Conservation (phyloP, 768 basidiomycete species). For the Aureoboletus auriporus region DNA sequence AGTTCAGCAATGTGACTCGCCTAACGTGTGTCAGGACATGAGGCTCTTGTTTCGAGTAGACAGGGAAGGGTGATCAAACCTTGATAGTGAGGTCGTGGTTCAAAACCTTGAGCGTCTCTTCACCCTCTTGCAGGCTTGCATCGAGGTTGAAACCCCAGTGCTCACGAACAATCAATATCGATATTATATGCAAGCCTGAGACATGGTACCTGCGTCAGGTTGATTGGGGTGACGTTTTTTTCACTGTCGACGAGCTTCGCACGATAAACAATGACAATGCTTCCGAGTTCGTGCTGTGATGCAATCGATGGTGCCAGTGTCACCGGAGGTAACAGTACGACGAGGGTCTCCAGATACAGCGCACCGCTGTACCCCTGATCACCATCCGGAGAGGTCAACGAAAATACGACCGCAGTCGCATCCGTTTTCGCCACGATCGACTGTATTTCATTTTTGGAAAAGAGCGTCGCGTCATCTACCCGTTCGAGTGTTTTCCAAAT, state of each 20-base stretch:
- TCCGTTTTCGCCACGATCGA: conserved; percentile 35
- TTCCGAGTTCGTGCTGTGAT: conserved; percentile 53
- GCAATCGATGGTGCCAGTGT: conserved; percentile 22
- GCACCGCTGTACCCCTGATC: conserved; percentile 71
- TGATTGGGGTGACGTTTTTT: conserved; percentile 63
- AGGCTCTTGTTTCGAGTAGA: background rate
- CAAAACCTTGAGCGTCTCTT: conserved; percentile 46
- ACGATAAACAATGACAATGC: conserved; percentile 63
- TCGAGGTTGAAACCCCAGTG: conserved; percentile 85
- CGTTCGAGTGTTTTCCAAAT: conserved; percentile 46
- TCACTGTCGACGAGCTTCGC: conserved; percentile 51
- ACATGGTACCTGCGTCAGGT: conserved; percentile 63
- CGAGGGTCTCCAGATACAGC: conserved; percentile 54
- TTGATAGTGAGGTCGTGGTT: conserved; percentile 43
- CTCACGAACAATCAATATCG: conserved; percentile 29
- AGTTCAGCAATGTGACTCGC: conserved; percentile 54
- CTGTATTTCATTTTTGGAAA: conserved; percentile 49
- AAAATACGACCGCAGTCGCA: conserved; percentile 47
- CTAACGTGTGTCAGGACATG: conserved; percentile 24
- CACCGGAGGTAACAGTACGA: conserved; percentile 43
- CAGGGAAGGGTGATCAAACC: conserved; percentile 13
- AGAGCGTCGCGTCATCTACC: conserved; percentile 44
- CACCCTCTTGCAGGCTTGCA: conserved; percentile 49
- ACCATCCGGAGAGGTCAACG: conserved; percentile 54
- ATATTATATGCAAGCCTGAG: background rate